phyloP scores from a whole-genome alignment of 345 rosid genomes.

The Punica granatum region DNA sequence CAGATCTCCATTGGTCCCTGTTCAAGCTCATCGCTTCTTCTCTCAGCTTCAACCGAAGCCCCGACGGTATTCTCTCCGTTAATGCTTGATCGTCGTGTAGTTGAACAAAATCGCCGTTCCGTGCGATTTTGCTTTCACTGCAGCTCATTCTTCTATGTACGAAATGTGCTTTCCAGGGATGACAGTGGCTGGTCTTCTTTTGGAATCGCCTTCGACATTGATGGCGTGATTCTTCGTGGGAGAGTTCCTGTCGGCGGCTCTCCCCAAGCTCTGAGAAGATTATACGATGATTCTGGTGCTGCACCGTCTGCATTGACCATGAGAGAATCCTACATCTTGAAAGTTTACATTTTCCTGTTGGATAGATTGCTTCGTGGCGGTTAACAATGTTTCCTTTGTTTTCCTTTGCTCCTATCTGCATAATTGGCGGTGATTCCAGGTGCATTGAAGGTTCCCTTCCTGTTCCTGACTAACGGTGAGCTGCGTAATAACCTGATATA shows the following conservation, averaged over 20 bases:
- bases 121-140: background rate
- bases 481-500: too few species aligned
- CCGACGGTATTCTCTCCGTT: background rate
- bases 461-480: slow-evolving; percentile 81
- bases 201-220: slow-evolving; percentile 85
- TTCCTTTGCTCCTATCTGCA: background rate
- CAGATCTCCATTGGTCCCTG: slow-evolving; percentile 9
- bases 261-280: slow-evolving; percentile 42
- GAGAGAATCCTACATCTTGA: background rate
- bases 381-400: too few species aligned
- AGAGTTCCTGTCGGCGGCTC: slow-evolving; percentile 63
- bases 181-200: slow-evolving; percentile 27
- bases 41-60: slow-evolving; percentile 3
- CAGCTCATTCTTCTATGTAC: background rate
- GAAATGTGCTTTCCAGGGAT: background rate
- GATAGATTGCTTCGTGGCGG: too few species aligned
- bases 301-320: background rate
- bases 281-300: slow-evolving; percentile 49
- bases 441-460: slow-evolving; percentile 57
- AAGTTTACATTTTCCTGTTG: background rate
- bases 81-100: too few species aligned
- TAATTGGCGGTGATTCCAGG: slow-evolving; percentile 29
- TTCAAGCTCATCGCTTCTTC: slow-evolving; percentile 3
- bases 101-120: too few species aligned
- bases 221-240: slow-evolving; percentile 75